These are phyloP conservation scores for Kuraishia borneana DNA, from an alignment of 805 yeast species.

Conservation along the genomic window DNA sequence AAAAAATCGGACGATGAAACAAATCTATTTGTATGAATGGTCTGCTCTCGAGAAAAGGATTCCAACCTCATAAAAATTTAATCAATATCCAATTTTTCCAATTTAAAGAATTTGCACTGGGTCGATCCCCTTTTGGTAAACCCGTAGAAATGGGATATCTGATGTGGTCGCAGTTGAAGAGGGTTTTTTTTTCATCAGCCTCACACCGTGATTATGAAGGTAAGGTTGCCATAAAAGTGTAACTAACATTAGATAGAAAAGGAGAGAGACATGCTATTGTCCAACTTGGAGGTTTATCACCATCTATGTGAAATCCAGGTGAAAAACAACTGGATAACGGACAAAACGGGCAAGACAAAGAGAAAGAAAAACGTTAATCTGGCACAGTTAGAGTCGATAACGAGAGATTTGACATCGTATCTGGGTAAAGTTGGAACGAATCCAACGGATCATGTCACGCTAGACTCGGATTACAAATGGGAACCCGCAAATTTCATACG, in stretches of 20 bases:
- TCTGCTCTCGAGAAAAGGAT: too few relatives aligned
- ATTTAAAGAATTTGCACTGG: too few relatives aligned
- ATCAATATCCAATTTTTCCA: too few relatives aligned
- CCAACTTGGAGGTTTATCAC: conserved; percentile 53
- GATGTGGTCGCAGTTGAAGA: neutral
- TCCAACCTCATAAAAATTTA: too few relatives aligned
- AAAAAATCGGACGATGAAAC: too few relatives aligned
- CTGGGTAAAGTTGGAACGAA: conserved; percentile 18
- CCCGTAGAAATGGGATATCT: neutral
- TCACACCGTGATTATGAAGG: too few relatives aligned
- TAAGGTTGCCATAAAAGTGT: neutral
- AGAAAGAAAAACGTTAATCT: conserved; percentile 19
- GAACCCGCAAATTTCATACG: conserved; percentile 1
- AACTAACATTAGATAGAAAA: conserved; percentile 25
- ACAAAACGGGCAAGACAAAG: conserved; percentile 12
- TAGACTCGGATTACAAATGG: conserved; percentile 7
- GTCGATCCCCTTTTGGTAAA: too few relatives aligned
- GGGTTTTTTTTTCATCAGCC: neutral
- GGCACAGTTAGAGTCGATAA: conserved; percentile 37
- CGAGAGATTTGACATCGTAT: conserved; percentile 34
- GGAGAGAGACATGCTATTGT: conserved; percentile 44
- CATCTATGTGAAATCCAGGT: conserved; percentile 39
- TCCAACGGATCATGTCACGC: neutral
- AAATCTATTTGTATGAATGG: too few relatives aligned
- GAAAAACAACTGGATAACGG: conserved; percentile 34